Percentiles rank a stretch among this genome's conserved stretches.
These are phyloP conservation scores for Neurospora discreta DNA, from an alignment of 495 filamentous ascomycete genomes.

Conservation along the genomic window DNA sequence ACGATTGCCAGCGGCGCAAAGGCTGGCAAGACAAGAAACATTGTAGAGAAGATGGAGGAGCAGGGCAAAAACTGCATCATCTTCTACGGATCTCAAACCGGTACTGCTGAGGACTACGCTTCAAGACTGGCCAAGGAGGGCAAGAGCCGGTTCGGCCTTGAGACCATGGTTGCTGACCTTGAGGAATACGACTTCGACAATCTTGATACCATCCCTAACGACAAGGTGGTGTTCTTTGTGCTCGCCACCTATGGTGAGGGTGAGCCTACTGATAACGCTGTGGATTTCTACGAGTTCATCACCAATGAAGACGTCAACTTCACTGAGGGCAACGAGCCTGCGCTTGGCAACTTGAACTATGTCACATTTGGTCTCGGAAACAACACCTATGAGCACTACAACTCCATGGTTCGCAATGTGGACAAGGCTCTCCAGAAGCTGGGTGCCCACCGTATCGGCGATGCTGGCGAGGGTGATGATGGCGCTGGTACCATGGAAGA, in stretches of 20 bases:
- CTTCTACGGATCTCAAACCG: conserved; percentile 97
- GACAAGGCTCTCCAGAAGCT: conserved; percentile 67
- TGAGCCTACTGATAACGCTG: conserved; percentile 96
- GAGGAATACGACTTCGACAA: conserved; percentile 98
- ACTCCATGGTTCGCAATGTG: conserved; percentile 91
- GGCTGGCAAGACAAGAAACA: conserved; percentile 81
- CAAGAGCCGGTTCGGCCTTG: conserved; percentile 87
- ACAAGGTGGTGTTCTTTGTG: conserved; percentile 91
- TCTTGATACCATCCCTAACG: conserved; percentile 74
- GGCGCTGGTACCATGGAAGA: conserved; percentile 99
- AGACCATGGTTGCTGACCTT: conserved; percentile 96
- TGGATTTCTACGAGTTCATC: conserved; percentile 98
- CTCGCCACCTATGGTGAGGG: conserved; percentile 97
- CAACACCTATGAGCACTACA: conserved; percentile 99
- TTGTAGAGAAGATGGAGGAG: conserved; percentile 93
- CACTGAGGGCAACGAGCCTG: conserved; percentile 63
- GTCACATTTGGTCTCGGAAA: conserved; percentile 94
- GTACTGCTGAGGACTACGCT: conserved; percentile 97
- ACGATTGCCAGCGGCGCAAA: conserved; percentile 59
- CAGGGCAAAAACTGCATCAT: conserved; percentile 93
- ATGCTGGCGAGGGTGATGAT: conserved; percentile 92
- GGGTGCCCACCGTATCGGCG: conserved; percentile 73
- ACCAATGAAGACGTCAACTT: conserved; percentile 70
- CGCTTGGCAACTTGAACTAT: conserved; percentile 79
- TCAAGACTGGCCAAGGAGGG: conserved; percentile 97